These are phyloP conservation scores for Pythium rishiriense DNA, from an alignment of 352 stramenopile species.

Conservation along the genomic window DNA sequence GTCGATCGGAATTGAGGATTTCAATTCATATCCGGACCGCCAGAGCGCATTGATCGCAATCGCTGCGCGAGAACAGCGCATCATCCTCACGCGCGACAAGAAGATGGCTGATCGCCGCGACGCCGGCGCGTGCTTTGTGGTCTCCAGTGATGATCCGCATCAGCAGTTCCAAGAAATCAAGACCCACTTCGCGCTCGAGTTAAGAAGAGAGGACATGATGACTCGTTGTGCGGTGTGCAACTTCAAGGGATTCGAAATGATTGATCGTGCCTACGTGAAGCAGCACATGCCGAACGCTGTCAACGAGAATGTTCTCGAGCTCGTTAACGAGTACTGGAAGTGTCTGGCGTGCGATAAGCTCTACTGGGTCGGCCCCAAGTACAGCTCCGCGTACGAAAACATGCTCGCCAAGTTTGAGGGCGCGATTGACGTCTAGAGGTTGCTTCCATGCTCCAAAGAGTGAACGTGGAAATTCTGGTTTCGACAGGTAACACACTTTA, in stretches of 20 bases:
- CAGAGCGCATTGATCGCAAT: conserved; percentile 48
- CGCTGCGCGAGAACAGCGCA: conserved; percentile 63
- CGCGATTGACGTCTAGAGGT: no score
- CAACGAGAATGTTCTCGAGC: conserved; percentile 50
- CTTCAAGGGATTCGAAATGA: conserved; percentile 56
- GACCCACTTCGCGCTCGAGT: conserved; percentile 59
- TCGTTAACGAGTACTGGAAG: conserved; percentile 70
- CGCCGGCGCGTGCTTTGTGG: conserved; percentile 72
- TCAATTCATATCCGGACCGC: conserved; percentile 37
- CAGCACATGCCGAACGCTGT: conserved; percentile 54
- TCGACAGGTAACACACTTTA: no score
- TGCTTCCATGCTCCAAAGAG: no score
- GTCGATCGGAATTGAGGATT: conserved; percentile 18
- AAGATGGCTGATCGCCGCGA: conserved; percentile 66
- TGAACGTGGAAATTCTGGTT: no score
- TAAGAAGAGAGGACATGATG: conserved; percentile 73
- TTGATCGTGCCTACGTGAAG: conserved; percentile 52
- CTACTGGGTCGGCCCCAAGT: conserved; percentile 83
- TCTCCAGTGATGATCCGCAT: conserved; percentile 68
- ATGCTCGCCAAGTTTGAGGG: conserved; percentile 48
- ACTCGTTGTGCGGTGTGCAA: conserved; percentile 74
- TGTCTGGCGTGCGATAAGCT: conserved; percentile 66
- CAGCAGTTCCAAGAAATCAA: conserved; percentile 80
- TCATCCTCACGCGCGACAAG: conserved; percentile 75
- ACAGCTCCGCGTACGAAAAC: conserved; percentile 63